phyloP scores from a whole-genome alignment of 768 basidiomycete genomes.

The Tephrocybe sp. region DNA sequence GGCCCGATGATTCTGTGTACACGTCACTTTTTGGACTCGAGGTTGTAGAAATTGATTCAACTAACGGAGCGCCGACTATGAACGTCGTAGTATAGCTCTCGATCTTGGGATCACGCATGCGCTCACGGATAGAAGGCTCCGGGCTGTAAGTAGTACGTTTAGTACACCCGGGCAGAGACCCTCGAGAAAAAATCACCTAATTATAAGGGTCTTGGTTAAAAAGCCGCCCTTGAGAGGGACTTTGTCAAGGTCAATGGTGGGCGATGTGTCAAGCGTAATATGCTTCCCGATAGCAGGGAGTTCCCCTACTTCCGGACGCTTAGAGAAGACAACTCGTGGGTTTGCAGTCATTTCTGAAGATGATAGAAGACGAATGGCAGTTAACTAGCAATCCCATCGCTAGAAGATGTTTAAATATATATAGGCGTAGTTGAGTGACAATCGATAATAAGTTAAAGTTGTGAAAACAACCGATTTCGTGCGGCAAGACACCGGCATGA shows the following conservation, averaged over 20 bases:
- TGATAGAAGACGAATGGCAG: no score
- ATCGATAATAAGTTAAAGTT: no score
- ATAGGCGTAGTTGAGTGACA: no score
- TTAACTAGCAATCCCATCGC: no score
- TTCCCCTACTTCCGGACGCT: conserved; percentile 3
- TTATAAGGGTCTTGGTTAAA: conserved; percentile 19
- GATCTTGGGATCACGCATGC: conserved; percentile 8
- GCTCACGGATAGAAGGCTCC: conserved; percentile 9
- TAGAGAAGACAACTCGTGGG: conserved; percentile 8
- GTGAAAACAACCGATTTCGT: no score
- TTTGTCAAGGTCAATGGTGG: conserved; percentile 20
- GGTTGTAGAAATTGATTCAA: neutral
- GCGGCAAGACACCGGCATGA: no score
- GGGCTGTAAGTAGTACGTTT: neutral
- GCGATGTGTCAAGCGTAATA: conserved; percentile 12
- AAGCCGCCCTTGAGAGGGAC: conserved; percentile 22
- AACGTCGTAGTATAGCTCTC: conserved; percentile 14
- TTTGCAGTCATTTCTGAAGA: conserved; percentile 7
- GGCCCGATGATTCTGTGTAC: conserved; percentile 22
- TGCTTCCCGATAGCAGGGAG: conserved; percentile 13
- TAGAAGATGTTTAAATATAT: no score
- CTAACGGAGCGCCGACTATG: conserved; percentile 12
- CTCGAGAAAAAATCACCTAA: conserved; percentile 6
- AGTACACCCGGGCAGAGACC: neutral
- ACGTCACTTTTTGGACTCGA: neutral